Conservation (phyloP, 768 basidiomycete genomes). For the Kwoniella sp. region DNA sequence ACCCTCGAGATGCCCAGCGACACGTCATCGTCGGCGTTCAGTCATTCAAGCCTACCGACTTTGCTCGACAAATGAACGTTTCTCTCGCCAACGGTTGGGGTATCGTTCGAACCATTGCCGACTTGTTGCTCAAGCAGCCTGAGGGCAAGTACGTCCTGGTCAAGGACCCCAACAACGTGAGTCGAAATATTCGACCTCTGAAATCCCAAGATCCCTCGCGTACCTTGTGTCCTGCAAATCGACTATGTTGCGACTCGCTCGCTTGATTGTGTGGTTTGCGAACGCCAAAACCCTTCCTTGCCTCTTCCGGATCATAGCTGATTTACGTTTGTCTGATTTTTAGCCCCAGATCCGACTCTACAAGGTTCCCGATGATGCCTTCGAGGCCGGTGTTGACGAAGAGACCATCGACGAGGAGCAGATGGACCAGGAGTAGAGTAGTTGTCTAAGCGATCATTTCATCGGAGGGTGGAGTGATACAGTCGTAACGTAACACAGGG, state of each 20-base stretch:
- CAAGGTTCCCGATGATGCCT: constrained; percentile 82
- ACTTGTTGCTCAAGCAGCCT: constrained; percentile 92
- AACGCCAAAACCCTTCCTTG: no score
- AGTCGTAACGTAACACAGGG: no score
- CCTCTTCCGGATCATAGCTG: background rate
- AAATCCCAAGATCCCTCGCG: no score
- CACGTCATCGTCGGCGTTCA: constrained; percentile 95
- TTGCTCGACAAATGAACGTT: constrained; percentile 91
- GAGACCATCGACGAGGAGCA: constrained; percentile 39
- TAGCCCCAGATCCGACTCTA: constrained; percentile 94
- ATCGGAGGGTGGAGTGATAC: no score
- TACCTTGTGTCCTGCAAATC: no score
- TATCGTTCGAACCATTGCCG: constrained; percentile 91
- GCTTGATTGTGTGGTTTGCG: no score
- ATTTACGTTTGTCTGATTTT: background rate
- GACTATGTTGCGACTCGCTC: no score
- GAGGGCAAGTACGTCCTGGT: constrained; percentile 97
- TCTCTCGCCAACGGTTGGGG: constrained; percentile 97
- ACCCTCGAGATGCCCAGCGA: constrained; percentile 89
- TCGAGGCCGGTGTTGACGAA: constrained; percentile 62
- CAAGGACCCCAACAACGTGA: constrained; percentile 96
- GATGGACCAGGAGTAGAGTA: constrained; percentile 38
- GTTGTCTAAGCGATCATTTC: background rate
- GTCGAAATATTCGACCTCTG: constrained; percentile 43
- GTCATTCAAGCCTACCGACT: constrained; percentile 90